Evolutionary conservation across 768 basidiomycete species (phyloP), one percentile per base, ranked within the genome.

Genomic region (Cubamyces lactineus): DNA sequence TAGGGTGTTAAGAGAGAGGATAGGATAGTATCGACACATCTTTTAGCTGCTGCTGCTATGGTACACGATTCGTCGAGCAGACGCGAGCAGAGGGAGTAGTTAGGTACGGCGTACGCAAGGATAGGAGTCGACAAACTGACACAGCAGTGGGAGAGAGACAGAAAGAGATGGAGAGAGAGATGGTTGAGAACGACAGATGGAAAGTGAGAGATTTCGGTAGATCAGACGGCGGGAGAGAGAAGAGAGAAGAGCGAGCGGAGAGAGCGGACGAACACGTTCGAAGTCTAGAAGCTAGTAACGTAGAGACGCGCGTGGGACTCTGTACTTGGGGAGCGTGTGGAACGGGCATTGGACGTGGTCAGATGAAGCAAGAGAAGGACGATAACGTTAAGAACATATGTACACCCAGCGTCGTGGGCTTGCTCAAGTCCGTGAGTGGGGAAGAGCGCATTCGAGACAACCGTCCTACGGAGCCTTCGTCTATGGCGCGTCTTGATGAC

Each of bases 1-100:
- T 48, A 46, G 30, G 45, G 23, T 43, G 52, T 59, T 64, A 64
- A 45, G 59, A 59, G 59, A 59, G 59, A 64, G 63, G 53, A 60
- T 63, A 60, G 63, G 50, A 64, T 64, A 59, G 58, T 60, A 60
- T 60, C 59, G 63, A 60, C 63, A 64, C 63, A 64, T 64, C 62
- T 60, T 64, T 64, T 64, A 60, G 63, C 63, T 64, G 63, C 63
- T 53, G 58, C 63, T 54, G 40, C 53, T 60, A 64, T 64, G 63
- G 54, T 64, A 64, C 63, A 64, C 57, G 41, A 60, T 46, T 46
- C 19, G 57, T 59, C 24, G 57, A 52, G 50, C 49, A 51, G 57
- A 34, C 48, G 57, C 62, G 53, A 55, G 62, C 57, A 64, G 62
- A 57, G 57, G 63, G 59, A 60, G 53, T 57, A 28, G 28, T 46